Percentiles rank a stretch among this genome's conserved stretches.
phyloP scores from a whole-genome alignment of 805 yeast species.

The Brettanomyces sp. region DNA sequence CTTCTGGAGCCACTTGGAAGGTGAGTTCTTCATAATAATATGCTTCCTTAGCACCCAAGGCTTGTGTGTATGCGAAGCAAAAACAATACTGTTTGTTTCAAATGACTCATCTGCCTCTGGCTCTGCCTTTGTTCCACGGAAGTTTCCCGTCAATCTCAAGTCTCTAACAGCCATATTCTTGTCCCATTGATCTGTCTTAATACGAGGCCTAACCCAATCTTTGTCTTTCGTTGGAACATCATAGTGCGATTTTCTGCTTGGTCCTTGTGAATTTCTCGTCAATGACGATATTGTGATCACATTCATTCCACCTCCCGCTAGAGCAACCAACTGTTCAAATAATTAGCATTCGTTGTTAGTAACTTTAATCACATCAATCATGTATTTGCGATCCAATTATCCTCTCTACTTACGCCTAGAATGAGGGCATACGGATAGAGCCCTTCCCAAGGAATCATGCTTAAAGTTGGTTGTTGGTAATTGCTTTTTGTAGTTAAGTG shows the following conservation, averaged over 20 bases:
- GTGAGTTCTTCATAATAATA: slow-evolving; percentile 30
- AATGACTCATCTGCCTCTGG: slow-evolving; percentile 70
- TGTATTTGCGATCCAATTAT: background rate
- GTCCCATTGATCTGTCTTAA: slow-evolving; percentile 46
- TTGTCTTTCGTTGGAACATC: slow-evolving; percentile 34
- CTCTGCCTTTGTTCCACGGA: slow-evolving; percentile 57
- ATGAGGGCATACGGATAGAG: slow-evolving; percentile 53
- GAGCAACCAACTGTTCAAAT: slow-evolving; percentile 31
- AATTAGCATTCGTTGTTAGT: background rate
- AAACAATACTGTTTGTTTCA: slow-evolving; percentile 52
- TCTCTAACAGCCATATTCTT: slow-evolving; percentile 60
- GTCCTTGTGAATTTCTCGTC: slow-evolving; percentile 26
- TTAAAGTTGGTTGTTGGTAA: background rate
- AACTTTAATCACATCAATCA: background rate
- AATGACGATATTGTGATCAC: slow-evolving; percentile 21
- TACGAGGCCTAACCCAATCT: slow-evolving; percentile 45
- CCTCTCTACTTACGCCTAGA: slow-evolving; percentile 33
- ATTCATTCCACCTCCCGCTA: slow-evolving; percentile 44
- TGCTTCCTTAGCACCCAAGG: slow-evolving; percentile 32
- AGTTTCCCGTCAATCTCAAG: slow-evolving; percentile 63
- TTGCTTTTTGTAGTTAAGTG: no score
- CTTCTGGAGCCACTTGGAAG: slow-evolving; percentile 27
- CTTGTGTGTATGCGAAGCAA: slow-evolving; percentile 22
- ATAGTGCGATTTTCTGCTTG: slow-evolving; percentile 26
- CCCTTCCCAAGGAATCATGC: slow-evolving; percentile 65